Conservation (phyloP, 2,329 filamentous ascomycete species). For the Hypoxylon sp. region DNA sequence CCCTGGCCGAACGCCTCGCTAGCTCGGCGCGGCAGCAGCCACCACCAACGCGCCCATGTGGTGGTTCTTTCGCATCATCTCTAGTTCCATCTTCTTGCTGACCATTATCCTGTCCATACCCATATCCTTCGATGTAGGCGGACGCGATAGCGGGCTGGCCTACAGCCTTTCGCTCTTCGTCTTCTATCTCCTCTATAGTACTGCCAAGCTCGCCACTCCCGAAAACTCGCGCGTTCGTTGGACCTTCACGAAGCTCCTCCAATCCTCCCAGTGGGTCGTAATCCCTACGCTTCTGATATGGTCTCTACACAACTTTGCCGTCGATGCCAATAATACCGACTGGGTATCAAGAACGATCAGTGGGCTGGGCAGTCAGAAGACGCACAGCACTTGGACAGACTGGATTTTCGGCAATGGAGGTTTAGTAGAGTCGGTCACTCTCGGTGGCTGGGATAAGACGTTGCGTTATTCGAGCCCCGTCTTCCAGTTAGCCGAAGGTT, state of each 20-base stretch:
- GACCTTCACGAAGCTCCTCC: slow-evolving; percentile 77
- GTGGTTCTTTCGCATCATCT: slow-evolving; percentile 82
- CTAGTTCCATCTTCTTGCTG: slow-evolving; percentile 87
- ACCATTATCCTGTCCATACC: slow-evolving; percentile 96
- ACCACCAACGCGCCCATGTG: slow-evolving; percentile 76
- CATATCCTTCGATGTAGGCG: slow-evolving; percentile 97
- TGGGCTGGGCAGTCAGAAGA: slow-evolving; percentile 70
- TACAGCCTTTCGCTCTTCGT: slow-evolving; percentile 90
- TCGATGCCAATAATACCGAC: slow-evolving; percentile 81
- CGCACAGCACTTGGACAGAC: slow-evolving; percentile 77
- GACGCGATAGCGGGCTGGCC: slow-evolving; percentile 91
- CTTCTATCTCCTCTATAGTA: slow-evolving; percentile 92
- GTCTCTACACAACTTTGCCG: slow-evolving; percentile 94
- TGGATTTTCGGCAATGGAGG: slow-evolving; percentile 93
- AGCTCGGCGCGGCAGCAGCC: slow-evolving; percentile 55
- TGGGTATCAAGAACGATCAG: slow-evolving; percentile 88
- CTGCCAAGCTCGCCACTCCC: slow-evolving; percentile 85
- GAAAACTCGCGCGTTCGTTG: slow-evolving; percentile 81
- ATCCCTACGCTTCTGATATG: slow-evolving; percentile 91
- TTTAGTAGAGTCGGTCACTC: slow-evolving; percentile 81
- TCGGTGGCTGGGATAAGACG: slow-evolving; percentile 90
- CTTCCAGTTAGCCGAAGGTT: slow-evolving; percentile 95
- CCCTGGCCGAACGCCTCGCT: slow-evolving; percentile 55
- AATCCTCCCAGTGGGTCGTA: slow-evolving; percentile 86
- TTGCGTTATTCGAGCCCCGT: slow-evolving; percentile 92